Percentiles rank a stretch among this genome's conserved stretches.
phyloP scores from a whole-genome alignment of 345 rosid genomes.

The Arabidopsis arenosa region DNA sequence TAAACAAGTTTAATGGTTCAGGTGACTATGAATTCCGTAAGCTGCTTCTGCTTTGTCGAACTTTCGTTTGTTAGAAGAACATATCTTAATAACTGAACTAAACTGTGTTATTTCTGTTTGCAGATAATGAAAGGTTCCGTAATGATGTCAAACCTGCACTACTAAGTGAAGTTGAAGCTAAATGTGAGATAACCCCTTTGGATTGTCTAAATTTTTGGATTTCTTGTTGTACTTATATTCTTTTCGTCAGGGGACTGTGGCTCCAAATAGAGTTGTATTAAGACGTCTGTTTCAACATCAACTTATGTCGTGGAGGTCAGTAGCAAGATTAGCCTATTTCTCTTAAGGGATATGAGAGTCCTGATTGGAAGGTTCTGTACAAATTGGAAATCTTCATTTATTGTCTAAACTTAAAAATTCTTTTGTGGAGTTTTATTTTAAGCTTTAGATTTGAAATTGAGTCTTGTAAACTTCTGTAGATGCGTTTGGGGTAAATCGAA shows the following conservation, averaged over 20 bases:
- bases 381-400: slow-evolving; percentile 22
- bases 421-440: slow-evolving; percentile 13
- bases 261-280: slow-evolving; percentile 71
- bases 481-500: slow-evolving; percentile 96
- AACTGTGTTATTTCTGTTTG: slow-evolving; percentile 34
- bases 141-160: slow-evolving; percentile 97
- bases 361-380: slow-evolving; percentile 91
- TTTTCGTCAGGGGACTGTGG: slow-evolving; percentile 74
- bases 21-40: slow-evolving; percentile 28
- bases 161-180: slow-evolving; percentile 91
- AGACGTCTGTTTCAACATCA: slow-evolving; percentile 57
- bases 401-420: background rate
- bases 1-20: slow-evolving; percentile 91
- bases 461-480: slow-evolving; percentile 51
- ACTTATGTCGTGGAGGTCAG: slow-evolving; percentile 76
- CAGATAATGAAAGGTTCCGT: slow-evolving; percentile 92
- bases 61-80: slow-evolving; percentile 11
- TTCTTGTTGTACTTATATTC: slow-evolving; percentile 29
- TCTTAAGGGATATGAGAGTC: slow-evolving; percentile 90
- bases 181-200: slow-evolving; percentile 89
- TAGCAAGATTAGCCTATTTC: slow-evolving; percentile 77
- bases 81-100: slow-evolving; percentile 1
- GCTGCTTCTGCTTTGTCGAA: slow-evolving; percentile 27
- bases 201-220: slow-evolving; percentile 15
- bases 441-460: slow-evolving; percentile 15